Evolutionary conservation across 2,329 filamentous ascomycete species (phyloP).

Genomic region (Shiraia bambusicola): DNA sequence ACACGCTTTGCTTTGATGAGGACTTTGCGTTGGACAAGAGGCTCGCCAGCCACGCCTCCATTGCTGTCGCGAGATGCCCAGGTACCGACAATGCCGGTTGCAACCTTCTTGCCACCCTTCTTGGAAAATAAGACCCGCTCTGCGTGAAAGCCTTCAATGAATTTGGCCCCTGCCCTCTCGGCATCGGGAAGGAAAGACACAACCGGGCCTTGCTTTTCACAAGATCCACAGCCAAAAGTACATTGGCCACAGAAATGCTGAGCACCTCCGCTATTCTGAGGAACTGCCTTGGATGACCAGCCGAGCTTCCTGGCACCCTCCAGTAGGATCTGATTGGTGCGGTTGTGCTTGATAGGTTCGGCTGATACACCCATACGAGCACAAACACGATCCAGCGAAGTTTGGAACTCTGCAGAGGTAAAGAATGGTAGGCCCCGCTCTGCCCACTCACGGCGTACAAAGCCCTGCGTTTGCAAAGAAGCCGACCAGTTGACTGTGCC

Average conservation of each 20-base stretch:
- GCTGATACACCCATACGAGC: slow-evolving; percentile 73
- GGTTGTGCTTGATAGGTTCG: slow-evolving; percentile 69
- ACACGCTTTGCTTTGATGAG: slow-evolving; percentile 78
- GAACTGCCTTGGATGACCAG: slow-evolving; percentile 67
- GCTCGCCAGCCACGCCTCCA: slow-evolving; percentile 58
- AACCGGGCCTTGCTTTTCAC: slow-evolving; percentile 76
- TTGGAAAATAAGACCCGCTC: slow-evolving; percentile 70
- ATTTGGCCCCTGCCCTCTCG: slow-evolving; percentile 71
- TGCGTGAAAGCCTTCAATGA: slow-evolving; percentile 79
- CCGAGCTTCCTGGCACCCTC: slow-evolving; percentile 74
- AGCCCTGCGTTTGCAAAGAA: slow-evolving; percentile 68
- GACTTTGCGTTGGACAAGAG: slow-evolving; percentile 60
- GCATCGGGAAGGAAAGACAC: slow-evolving; percentile 80
- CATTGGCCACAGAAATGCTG: slow-evolving; percentile 73
- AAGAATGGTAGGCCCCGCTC: slow-evolving; percentile 71
- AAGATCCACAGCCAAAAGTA: slow-evolving; percentile 60
- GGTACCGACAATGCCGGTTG: slow-evolving; percentile 69
- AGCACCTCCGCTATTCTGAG: slow-evolving; percentile 75
- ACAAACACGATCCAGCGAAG: slow-evolving; percentile 77
- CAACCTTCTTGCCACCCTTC: slow-evolving; percentile 55
- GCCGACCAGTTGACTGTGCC: slow-evolving; percentile 86
- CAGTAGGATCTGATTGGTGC: slow-evolving; percentile 69
- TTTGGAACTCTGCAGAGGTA: slow-evolving; percentile 70
- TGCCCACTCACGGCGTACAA: slow-evolving; percentile 81
- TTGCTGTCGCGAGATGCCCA: slow-evolving; percentile 73